phyloP scores from a whole-genome alignment of 2,329 filamentous ascomycete genomes.

The Xylariales sp. region DNA sequence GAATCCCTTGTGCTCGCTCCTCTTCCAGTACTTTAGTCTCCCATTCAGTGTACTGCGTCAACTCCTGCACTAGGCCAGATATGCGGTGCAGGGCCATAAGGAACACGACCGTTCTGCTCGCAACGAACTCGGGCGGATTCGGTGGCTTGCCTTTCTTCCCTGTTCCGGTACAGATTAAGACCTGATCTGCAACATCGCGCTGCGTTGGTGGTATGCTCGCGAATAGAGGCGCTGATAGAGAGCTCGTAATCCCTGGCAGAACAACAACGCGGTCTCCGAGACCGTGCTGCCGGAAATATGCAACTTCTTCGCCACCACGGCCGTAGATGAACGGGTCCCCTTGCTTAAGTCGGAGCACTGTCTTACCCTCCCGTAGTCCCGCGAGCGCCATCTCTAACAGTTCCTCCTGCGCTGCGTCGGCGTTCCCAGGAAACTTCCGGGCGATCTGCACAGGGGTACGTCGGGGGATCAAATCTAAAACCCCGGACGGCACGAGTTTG shows the following conservation, averaged over 20 bases:
- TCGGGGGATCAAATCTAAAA: slow-evolving; percentile 85
- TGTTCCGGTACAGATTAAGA: slow-evolving; percentile 94
- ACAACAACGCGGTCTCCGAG: slow-evolving; percentile 62
- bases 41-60: slow-evolving; percentile 46
- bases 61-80: slow-evolving; percentile 63
- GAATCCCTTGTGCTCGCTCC: slow-evolving; percentile 8
- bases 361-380: slow-evolving; percentile 61
- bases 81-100: slow-evolving; percentile 93
- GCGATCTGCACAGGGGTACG: slow-evolving; percentile 87
- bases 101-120: slow-evolving; percentile 80
- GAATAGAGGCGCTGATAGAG: slow-evolving; percentile 82
- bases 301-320: slow-evolving; percentile 86
- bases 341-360: slow-evolving; percentile 87
- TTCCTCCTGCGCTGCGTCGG: slow-evolving; percentile 88
- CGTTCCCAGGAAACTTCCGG: slow-evolving; percentile 95
- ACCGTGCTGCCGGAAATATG: slow-evolving; percentile 72
- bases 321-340: slow-evolving; percentile 97
- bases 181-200: slow-evolving; percentile 83
- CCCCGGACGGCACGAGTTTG: slow-evolving; percentile 78
- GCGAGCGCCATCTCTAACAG: slow-evolving; percentile 73
- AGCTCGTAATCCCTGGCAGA: slow-evolving; percentile 85
- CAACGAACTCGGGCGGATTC: slow-evolving; percentile 72
- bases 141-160: slow-evolving; percentile 84
- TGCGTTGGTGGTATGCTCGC: slow-evolving; percentile 85
- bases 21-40: slow-evolving; percentile 24